Evolutionary conservation across 2,329 filamentous ascomycete species (phyloP).

Genomic region (Ascochyta rabiei): DNA sequence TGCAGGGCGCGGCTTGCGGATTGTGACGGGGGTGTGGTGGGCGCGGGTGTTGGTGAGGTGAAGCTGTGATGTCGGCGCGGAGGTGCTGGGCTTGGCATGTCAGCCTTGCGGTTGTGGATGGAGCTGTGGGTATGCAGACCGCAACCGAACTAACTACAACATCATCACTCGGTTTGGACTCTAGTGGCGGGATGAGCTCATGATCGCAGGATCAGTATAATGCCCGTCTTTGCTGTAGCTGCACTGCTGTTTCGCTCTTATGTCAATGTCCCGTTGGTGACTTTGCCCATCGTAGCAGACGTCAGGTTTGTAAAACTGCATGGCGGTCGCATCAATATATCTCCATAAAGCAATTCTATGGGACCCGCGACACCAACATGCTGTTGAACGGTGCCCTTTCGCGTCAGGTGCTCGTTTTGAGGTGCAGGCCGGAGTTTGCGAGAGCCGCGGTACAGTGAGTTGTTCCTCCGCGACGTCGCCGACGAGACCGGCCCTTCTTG

Average conservation of each 20-base stretch:
- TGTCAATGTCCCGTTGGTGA: not conserved
- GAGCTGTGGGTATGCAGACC: not conserved
- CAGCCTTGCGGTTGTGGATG: constrained; percentile 5
- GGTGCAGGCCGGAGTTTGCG: constrained; percentile 5
- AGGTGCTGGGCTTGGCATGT: constrained; percentile 25
- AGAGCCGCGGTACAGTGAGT: constrained; percentile 7
- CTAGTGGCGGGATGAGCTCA: no score
- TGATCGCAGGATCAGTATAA: no score
- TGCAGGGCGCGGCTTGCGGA: constrained; percentile 17
- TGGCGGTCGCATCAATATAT: not conserved
- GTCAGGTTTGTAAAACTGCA: not conserved
- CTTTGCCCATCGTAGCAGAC: not conserved
- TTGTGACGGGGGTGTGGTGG: constrained; percentile 20
- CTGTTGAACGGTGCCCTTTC: not conserved
- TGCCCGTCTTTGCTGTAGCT: no score
- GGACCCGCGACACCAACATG: not conserved
- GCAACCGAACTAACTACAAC: no score
- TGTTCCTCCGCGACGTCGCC: constrained; percentile 2
- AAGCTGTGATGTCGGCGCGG: constrained; percentile 29
- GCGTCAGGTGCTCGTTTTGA: not conserved
- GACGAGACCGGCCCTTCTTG: constrained; percentile 1
- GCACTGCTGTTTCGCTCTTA: not conserved
- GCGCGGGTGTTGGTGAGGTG: constrained; percentile 17
- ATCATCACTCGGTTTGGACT: no score
- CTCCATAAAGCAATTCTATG: not conserved